Conservation (phyloP, 768 basidiomycete genomes). For the Boletellus ananiceps region DNA sequence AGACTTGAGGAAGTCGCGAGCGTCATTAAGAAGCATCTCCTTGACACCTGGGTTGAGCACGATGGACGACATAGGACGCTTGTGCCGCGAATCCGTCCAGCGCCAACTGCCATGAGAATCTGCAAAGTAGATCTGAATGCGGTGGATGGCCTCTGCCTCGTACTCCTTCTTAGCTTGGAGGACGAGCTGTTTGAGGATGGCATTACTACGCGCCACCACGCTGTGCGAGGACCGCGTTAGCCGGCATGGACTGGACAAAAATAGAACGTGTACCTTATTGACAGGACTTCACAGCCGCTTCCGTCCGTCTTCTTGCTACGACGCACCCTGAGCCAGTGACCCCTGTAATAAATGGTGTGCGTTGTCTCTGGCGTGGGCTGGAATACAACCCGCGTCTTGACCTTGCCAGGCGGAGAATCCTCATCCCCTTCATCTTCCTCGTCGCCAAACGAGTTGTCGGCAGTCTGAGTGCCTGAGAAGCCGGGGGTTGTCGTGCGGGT, state of each 20-base stretch:
- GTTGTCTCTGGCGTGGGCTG: constrained; percentile 86
- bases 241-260: constrained; percentile 9
- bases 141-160: constrained; percentile 80
- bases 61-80: constrained; percentile 83
- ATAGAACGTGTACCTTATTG: constrained; percentile 53
- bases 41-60: constrained; percentile 86
- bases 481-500: constrained; percentile 67
- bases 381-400: constrained; percentile 79
- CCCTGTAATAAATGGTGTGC: constrained; percentile 82
- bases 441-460: constrained; percentile 54
- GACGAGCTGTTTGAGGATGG: constrained; percentile 83
- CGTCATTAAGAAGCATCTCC: constrained; percentile 81
- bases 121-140: constrained; percentile 87
- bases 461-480: constrained; percentile 41
- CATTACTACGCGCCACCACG: constrained; percentile 79
- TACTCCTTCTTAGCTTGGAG: constrained; percentile 87
- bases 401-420: constrained; percentile 48
- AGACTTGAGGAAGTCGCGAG: constrained; percentile 77
- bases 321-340: constrained; percentile 78
- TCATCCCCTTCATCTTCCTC: constrained; percentile 46
- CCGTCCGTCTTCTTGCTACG: constrained; percentile 65
- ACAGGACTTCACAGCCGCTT: constrained; percentile 68
- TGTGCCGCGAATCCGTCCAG: constrained; percentile 83
- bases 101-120: constrained; percentile 87
- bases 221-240: constrained; percentile 34